Evolutionary conservation across 2,329 filamentous ascomycete species (phyloP), one percentile per base, ranked within the genome.

Genomic region (Aspergillus pseudonomiae): DNA sequence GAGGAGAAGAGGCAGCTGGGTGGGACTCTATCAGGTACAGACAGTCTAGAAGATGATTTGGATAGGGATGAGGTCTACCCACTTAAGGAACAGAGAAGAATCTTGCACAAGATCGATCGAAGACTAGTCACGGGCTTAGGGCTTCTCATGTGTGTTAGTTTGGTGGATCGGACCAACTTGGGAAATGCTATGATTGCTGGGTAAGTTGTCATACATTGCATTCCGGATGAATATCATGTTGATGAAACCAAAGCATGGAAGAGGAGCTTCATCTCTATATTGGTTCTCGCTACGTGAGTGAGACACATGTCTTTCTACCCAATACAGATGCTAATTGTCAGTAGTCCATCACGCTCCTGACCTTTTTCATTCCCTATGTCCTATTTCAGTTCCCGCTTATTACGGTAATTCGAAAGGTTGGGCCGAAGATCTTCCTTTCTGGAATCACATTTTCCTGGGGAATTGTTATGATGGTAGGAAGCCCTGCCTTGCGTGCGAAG

Each of bases 151-250:
- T 63, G 59, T 4, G 65, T 70, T 10, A 63, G 60, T 10, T 45
- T 70, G 16, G 67, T 70, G 16, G 68, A 70, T 28, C 64, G 68
- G 7, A 61, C 62, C 2, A 70, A 70, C 24, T 21, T 69, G 6
- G 65, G 66, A 0, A 60, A 63, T 6, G 67, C 68, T 34, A 56
- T 62, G 2, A 54, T 70, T 6, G 65, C 68, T 6, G 68, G 67
- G 2, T 48, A 48, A 48, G 21, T 24, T 24, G 12, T 24, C 4
- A 7, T 26, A 3, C 11, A 28, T 5, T 1, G 14, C 24, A 6
- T 12, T 24, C 11, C 5, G 4, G 43, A 24, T 24, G 11, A 3
- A 16, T 46, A 12, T 46, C 5, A 12, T 16, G 45, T 10, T 48
- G 12, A 48, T 26, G 6, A 14, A 12, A n/a, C 11, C 10, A 16